Conservation (phyloP, 1,139 yeast species). For the Lodderomyces parapsilosis region DNA sequence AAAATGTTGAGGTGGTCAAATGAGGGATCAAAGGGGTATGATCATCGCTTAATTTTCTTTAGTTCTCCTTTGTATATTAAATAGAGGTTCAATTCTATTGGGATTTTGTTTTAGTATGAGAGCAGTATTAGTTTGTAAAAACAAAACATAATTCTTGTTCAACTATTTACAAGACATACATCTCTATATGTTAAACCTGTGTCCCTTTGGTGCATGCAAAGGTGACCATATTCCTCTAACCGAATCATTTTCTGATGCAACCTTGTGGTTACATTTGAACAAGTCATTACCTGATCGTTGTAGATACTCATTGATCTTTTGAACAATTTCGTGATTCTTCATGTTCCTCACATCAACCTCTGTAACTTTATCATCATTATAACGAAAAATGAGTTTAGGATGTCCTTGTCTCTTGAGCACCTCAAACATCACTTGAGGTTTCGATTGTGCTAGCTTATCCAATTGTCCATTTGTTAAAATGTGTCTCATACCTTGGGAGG, state of each 20-base stretch:
- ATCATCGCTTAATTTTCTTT: no score
- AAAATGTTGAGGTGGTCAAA: slow-evolving; percentile 27
- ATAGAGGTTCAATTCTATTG: background rate
- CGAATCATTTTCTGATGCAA: slow-evolving; percentile 73
- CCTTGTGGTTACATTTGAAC: slow-evolving; percentile 59
- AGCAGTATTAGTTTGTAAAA: no score
- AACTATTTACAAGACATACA: background rate
- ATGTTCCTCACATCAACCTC: slow-evolving; percentile 54
- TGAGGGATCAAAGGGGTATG: no score
- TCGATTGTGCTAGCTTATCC: slow-evolving; percentile 52
- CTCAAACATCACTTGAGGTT: slow-evolving; percentile 72
- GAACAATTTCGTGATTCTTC: slow-evolving; percentile 58
- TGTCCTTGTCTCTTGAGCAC: slow-evolving; percentile 75
- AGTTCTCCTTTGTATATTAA: background rate
- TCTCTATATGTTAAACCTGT: slow-evolving; percentile 62
- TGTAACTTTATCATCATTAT: slow-evolving; percentile 28
- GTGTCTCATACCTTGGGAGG: slow-evolving; percentile 80
- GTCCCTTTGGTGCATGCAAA: slow-evolving; percentile 70
- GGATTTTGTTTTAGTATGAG: no score
- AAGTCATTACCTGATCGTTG: slow-evolving; percentile 42
- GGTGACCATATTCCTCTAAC: slow-evolving; percentile 99
- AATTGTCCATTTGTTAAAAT: slow-evolving; percentile 58
- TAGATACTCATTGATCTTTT: slow-evolving; percentile 55
- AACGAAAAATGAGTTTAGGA: slow-evolving; percentile 73
- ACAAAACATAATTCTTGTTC: background rate